These are phyloP conservation scores for Microdochium nivale DNA, from an alignment of 2,329 filamentous ascomycete genomes.

Conservation along the genomic window DNA sequence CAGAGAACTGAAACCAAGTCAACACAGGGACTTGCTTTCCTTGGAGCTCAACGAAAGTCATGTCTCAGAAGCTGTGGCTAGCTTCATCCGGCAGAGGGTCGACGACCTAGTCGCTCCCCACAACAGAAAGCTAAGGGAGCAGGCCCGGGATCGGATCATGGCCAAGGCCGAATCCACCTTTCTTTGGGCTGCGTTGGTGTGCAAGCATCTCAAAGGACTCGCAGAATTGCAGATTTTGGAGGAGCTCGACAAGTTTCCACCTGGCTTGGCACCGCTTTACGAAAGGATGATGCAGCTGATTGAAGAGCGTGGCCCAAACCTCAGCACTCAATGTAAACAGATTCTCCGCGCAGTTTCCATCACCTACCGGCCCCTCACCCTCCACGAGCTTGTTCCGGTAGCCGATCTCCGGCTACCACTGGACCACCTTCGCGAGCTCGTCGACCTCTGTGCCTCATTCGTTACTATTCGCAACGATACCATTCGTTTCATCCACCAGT, in stretches of 20 bases:
- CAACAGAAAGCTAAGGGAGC: conserved; percentile 1
- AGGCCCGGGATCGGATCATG: not conserved
- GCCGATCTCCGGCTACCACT: not conserved
- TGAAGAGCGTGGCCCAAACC: not conserved
- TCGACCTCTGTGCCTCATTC: conserved; percentile 6
- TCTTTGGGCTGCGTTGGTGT: conserved; percentile 32
- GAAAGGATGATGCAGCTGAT: conserved; percentile 21
- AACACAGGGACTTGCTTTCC: not conserved
- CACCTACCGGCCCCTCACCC: not conserved
- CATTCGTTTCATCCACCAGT: conserved; percentile 10
- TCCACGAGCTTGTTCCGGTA: not conserved
- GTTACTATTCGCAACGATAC: conserved; percentile 4
- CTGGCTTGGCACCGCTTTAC: conserved; percentile 27
- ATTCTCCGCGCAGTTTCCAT: not conserved
- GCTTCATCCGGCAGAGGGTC: conserved; percentile 24
- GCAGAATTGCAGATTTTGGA: not conserved
- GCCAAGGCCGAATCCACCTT: conserved; percentile 28
- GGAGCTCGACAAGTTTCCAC: not conserved
- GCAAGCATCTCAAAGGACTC: conserved; percentile 13
- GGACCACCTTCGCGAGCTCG: not conserved
- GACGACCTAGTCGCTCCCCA: not conserved
- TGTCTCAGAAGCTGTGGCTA: conserved; percentile 21
- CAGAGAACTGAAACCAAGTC: not conserved
- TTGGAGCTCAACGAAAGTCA: not conserved
- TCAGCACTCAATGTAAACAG: not conserved